phyloP scores from a whole-genome alignment of 1,284 basidiomycete genomes.

The Ganoderma multipileum region DNA sequence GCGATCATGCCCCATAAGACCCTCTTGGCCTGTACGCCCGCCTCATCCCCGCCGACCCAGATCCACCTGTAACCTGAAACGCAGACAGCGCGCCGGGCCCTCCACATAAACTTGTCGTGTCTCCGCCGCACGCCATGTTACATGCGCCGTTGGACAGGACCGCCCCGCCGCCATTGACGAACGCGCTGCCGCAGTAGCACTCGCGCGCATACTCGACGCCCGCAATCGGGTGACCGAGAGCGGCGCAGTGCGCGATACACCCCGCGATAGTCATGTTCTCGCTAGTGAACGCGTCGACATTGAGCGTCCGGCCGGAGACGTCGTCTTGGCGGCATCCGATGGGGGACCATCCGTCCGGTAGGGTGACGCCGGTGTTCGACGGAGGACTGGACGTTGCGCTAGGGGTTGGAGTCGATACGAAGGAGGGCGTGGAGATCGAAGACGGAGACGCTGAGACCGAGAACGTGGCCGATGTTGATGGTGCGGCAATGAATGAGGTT shows the following conservation, averaged over 20 bases:
- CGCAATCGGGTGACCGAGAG: slow-evolving; percentile 32
- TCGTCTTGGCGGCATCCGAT: slow-evolving; percentile 5
- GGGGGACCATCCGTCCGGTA: background rate
- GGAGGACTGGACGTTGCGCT: background rate
- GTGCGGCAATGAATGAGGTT: background rate
- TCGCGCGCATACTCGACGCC: slow-evolving; percentile 36
- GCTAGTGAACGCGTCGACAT: slow-evolving; percentile 32
- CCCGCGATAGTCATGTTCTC: slow-evolving; percentile 30
- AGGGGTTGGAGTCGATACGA: background rate
- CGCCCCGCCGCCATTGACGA: slow-evolving; percentile 32
- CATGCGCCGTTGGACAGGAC: slow-evolving; percentile 26
- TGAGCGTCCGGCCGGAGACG: slow-evolving; percentile 29
- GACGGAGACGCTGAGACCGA: background rate
- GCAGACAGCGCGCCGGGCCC: slow-evolving; percentile 32
- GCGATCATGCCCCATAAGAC: background rate
- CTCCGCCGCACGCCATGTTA: slow-evolving; percentile 34
- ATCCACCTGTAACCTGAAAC: slow-evolving; percentile 14
- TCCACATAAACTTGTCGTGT: slow-evolving; percentile 26
- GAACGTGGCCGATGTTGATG: background rate
- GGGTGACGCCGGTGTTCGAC: background rate
- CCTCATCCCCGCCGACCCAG: background rate
- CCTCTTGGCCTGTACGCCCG: background rate
- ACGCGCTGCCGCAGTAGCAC: slow-evolving; percentile 36
- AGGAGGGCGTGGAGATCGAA: background rate
- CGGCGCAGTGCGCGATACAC: slow-evolving; percentile 32